Conservation (phyloP, 2,329 filamentous ascomycete species). For the Aspergillus sp. region DNA sequence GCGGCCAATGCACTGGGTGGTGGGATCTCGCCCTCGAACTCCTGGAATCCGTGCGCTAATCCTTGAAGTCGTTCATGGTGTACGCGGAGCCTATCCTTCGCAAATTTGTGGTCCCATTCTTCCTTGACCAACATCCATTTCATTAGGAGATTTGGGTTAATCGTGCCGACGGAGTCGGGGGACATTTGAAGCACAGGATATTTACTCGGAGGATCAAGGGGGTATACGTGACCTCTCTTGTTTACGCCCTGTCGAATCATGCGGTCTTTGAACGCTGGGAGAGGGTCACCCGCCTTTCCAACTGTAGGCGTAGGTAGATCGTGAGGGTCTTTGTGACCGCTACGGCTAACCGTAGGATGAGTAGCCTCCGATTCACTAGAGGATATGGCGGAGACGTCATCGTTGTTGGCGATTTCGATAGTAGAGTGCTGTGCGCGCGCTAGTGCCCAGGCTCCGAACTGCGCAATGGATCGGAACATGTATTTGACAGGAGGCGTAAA, state of each 20-base stretch:
- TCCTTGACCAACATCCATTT: slow-evolving; percentile 79
- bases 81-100: slow-evolving; percentile 66
- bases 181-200: slow-evolving; percentile 67
- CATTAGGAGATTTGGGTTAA: slow-evolving; percentile 75
- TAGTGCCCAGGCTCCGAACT: slow-evolving; percentile 90
- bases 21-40: slow-evolving; percentile 72
- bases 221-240: slow-evolving; percentile 70
- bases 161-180: slow-evolving; percentile 67
- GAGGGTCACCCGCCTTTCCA: slow-evolving; percentile 80
- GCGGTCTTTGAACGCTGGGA: slow-evolving; percentile 76
- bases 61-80: slow-evolving; percentile 74
- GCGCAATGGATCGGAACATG: slow-evolving; percentile 90
- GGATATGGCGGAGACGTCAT: slow-evolving; percentile 73
- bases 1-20: slow-evolving; percentile 82
- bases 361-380: slow-evolving; percentile 43
- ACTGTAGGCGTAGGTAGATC: slow-evolving; percentile 48
- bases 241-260: slow-evolving; percentile 93
- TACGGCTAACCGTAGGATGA: slow-evolving; percentile 4
- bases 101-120: slow-evolving; percentile 72
- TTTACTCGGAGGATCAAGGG: slow-evolving; percentile 63
- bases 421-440: slow-evolving; percentile 75
- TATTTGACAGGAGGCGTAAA: slow-evolving; percentile 95
- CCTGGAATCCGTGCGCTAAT: slow-evolving; percentile 68
- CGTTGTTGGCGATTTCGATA: slow-evolving; percentile 80
- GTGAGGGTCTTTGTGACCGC: slow-evolving; percentile 18